These are phyloP conservation scores for Amanita brunnescens DNA, from an alignment of 768 basidiomycete genomes.

Conservation along the genomic window DNA sequence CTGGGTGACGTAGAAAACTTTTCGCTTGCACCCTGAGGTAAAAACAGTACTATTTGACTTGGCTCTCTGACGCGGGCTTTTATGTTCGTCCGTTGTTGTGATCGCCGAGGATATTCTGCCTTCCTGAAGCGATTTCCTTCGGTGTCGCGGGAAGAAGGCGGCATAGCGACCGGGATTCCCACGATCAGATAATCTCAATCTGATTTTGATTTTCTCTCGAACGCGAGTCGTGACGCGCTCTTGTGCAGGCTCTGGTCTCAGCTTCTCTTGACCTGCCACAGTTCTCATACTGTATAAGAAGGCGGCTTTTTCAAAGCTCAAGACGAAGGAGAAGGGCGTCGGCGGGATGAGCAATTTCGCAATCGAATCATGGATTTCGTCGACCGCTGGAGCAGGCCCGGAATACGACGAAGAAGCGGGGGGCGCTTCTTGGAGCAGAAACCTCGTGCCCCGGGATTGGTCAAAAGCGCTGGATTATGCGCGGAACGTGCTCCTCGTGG, in stretches of 20 bases:
- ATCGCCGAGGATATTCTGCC: not conserved
- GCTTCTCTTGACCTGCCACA: not conserved
- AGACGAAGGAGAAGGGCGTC: conserved; percentile 33
- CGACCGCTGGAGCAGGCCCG: conserved; percentile 26
- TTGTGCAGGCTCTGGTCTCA: not conserved
- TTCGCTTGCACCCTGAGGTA: too few species aligned
- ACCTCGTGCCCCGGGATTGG: conserved; percentile 4
- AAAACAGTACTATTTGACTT: too few species aligned
- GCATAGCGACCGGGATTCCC: conserved; percentile 6
- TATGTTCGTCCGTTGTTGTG: too few species aligned
- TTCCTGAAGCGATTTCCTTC: not conserved
- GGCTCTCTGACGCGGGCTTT: too few species aligned
- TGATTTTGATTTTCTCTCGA: not conserved
- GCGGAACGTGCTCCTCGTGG: conserved; percentile 2
- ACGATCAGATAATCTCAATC: conserved; percentile 4
- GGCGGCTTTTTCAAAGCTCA: conserved; percentile 39
- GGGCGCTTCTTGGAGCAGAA: conserved; percentile 1
- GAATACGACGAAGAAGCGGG: conserved; percentile 22
- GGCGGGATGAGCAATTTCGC: conserved; percentile 39
- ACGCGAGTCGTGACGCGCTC: too few species aligned
- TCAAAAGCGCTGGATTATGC: not conserved
- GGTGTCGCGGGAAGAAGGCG: not conserved
- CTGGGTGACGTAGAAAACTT: too few species aligned
- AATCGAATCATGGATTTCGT: conserved; percentile 58
- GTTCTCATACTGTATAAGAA: conserved; percentile 27